phyloP scores from a whole-genome alignment of 2,329 filamentous ascomycete genomes.

The Stylonectria norvegica region DNA sequence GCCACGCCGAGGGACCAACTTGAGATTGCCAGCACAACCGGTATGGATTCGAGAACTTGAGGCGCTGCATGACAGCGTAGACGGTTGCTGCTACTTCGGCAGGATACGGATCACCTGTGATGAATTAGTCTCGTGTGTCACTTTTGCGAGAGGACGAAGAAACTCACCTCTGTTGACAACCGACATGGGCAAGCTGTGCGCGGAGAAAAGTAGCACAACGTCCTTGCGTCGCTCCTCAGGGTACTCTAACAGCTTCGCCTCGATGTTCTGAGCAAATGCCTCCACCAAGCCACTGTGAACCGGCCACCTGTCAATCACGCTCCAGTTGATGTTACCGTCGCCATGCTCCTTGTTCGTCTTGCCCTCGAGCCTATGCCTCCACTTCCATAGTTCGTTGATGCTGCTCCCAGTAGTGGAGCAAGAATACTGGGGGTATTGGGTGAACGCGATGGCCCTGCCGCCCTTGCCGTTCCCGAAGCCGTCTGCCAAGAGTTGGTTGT shows the following conservation, averaged over 20 bases:
- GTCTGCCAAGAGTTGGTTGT: conserved; percentile 75
- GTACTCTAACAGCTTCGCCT: conserved; percentile 78
- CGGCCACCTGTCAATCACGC: conserved; percentile 97
- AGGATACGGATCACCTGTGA: conserved; percentile 90
- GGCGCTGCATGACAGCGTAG: conserved; percentile 89
- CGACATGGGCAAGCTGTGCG: conserved; percentile 93
- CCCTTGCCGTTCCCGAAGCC: conserved; percentile 87
- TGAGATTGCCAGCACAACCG: conserved; percentile 97
- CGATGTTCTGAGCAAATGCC: conserved; percentile 89
- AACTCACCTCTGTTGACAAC: conserved; percentile 81
- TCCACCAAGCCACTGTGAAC: conserved; percentile 86
- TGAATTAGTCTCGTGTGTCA: too few relatives aligned
- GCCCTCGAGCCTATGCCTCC: conserved; percentile 83
- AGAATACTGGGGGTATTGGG: conserved; percentile 97
- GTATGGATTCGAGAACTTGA: conserved; percentile 87
- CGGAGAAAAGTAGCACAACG: conserved; percentile 88
- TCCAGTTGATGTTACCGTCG: conserved; percentile 82
- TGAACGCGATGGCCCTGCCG: conserved; percentile 94
- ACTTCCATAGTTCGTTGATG: conserved; percentile 97
- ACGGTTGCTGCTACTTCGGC: conserved; percentile 95
- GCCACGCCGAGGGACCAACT: conserved; percentile 91
- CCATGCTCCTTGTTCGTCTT: conserved; percentile 54
- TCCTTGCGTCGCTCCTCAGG: conserved; percentile 74
- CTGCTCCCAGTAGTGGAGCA: conserved; percentile 97
- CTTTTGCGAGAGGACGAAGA: neutral